Evolutionary conservation across 768 basidiomycete genomes (phyloP), one percentile per base, ranked within the genome.

Genomic region (Wakefieldia striispora): DNA sequence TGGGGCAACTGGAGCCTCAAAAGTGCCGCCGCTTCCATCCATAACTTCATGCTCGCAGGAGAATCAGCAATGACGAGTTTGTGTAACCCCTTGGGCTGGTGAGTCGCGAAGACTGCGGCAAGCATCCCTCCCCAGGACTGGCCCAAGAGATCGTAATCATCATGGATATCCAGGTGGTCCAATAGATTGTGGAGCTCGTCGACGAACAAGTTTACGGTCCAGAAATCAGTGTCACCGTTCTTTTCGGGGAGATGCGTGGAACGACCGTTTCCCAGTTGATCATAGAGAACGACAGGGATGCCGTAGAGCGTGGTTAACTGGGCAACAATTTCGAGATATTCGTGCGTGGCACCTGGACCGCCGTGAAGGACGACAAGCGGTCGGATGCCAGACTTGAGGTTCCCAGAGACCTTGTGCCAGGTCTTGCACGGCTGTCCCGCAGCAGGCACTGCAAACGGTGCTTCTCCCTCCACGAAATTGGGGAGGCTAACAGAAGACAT

Each of bases 231-330:
- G 27, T 74, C 70, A 13, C 66, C 69, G 6, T 58, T 68, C 55
- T 77, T 81, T 51, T 81, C 76, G 9, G 61, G 74, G 17, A 81
- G 67, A 54, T 80, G 79, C 9, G 79, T 80, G 12, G 81, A 83
- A 21, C 64, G 63, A n/a, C 79, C 80, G 47, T 64, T 72, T 8
- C 81, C 81, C 39, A 83, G 49, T 57, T 83, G 82, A 58, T 81
- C 79, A 63, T 83, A 82, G 40, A 81, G 56, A 35, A 84, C 56
- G 55, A 82, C 69, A 11, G 80, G 79, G 40, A 76, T 77, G 26
- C 54, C 40, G 46, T 67, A 57, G 10, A 61, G 55, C 6, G 51
- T 48, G 21, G 71, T 67, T 40, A 80, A 67, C 39, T 75, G 72
- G 34, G 69, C 60, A 52, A 76, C 54, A 33, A 68, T 51, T 33